Evolutionary conservation across 1,284 basidiomycete species (phyloP).

Genomic region (Papiliotrema nemorosa): DNA sequence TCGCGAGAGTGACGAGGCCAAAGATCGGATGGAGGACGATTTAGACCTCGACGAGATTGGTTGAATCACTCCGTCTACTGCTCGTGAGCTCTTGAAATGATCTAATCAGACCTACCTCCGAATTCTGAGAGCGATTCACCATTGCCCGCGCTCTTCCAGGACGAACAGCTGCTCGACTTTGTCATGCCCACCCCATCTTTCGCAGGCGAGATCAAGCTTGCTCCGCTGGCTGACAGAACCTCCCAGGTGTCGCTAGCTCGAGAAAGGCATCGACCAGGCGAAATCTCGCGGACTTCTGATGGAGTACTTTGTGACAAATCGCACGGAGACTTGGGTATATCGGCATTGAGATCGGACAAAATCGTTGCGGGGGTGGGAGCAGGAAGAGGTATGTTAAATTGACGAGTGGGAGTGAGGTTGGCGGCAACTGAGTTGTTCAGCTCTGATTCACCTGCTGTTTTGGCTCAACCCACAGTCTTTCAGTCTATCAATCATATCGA

Average conservation of each 20-base stretch:
- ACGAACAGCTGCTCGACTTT: slow-evolving; percentile 19
- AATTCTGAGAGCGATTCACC: slow-evolving; percentile 35
- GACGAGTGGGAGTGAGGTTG: slow-evolving; percentile 1
- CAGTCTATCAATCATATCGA: slow-evolving; percentile 38
- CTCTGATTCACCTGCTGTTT: no score
- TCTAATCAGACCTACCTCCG: slow-evolving; percentile 14
- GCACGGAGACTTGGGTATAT: not conserved
- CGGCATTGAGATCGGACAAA: slow-evolving; percentile 1
- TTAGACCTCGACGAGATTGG: slow-evolving; percentile 7
- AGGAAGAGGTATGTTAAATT: slow-evolving; percentile 18
- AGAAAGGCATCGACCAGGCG: not conserved
- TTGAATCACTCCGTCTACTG: not conserved
- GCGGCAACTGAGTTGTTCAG: slow-evolving; percentile 21
- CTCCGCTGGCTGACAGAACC: slow-evolving; percentile 31
- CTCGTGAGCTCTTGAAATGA: not conserved
- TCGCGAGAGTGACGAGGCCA: slow-evolving; percentile 19
- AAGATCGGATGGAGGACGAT: slow-evolving; percentile 17
- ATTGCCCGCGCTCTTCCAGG: slow-evolving; percentile 44
- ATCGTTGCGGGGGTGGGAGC: slow-evolving; percentile 15
- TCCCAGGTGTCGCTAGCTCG: slow-evolving; percentile 32
- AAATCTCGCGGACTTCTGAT: not conserved
- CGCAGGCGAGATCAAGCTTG: slow-evolving; percentile 33
- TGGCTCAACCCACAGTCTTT: slow-evolving; percentile 34
- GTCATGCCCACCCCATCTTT: slow-evolving; percentile 9
- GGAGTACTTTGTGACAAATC: not conserved